Base-by-base conservation (phyloP, 108 stramenopile species). In the Cylindrotheca fusiformis region DNA sequence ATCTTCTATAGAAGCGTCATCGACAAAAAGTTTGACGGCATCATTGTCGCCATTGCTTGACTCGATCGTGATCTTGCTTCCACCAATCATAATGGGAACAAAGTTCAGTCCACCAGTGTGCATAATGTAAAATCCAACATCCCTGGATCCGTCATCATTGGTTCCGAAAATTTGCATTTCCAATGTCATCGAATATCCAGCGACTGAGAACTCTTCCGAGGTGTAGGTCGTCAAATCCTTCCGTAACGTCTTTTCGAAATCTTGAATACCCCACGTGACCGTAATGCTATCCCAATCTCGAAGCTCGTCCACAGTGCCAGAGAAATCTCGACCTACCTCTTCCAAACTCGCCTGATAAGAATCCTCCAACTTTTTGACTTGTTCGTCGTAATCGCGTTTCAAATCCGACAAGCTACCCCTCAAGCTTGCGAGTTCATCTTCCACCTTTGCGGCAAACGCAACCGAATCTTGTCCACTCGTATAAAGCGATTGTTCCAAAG, bases 41-140 rank as follows among this genome's bases (percentile, higher is more conserved):
- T 41, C 36, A 41, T 41, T 14, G 36, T 41, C 14, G 36, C 36
- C 36, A 41, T 6, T 41, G 14, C 6, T 41, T 14, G 36, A 41
- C 14, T 41, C 10, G 14, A 41, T 41, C 10, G 14, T 14, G 14
- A 41, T 41, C 36, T 41, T 41, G 14, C 36, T 41, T 41, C 36
- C 36, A 41, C 36, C 36, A 41, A 41, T 41, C 36, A 41, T 41
- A 41, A 41, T 41, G 6, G 36, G 36, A 41, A 41, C 36, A 41
- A 10, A 41, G 14, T 41, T 41, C 36, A 41, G 14, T 41, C 36
- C 36, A 14, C 36, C 36, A 6, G 36, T 41, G 36, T 41, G 36
- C 36, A 41, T 41, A 41, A 41, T 41, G 36, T 41, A 41, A 14
- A 41, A 41, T 6, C 36, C 36, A 41, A 41, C 36, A 41, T 41